Evolutionary conservation across 2,329 filamentous ascomycete genomes (phyloP), one percentile per base, ranked within the genome.

Genomic region (Penicillium sp.): DNA sequence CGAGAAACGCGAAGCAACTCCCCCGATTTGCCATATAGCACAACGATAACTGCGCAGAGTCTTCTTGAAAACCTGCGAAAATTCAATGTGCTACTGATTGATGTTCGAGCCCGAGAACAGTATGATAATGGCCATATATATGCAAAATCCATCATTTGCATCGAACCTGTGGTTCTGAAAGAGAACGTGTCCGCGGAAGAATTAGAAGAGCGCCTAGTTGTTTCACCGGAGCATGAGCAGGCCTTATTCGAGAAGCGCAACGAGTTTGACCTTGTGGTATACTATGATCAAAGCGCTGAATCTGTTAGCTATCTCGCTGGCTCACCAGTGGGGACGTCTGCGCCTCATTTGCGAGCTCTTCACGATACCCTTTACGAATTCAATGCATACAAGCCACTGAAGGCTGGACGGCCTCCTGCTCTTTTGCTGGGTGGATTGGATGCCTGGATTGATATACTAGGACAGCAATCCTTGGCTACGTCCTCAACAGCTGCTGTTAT

Each of bases 61-160:
- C 79, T 99, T 1, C 82, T 87, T 56, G 82, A 86, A 43, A 88
- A 88, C 52, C 83, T 96, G 70, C 78, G 66, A 61, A 81, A 67
- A 56, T 91, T 75, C 74, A 85, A 74, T 57, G 80, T 97, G 23
- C 76, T 99, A 11, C 71, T 97, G 23, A 91, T 99, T 60, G 94
- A 99, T 71, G 85, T 97, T 39, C 86, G 94, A 36, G 78, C 83
- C 52, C 86, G 94, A 26, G 84, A 89, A 49, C 84, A 89, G 8
- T 99, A 90, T 67, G 91, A 97, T 62, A 81, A 87, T 44, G 94
- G 94, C 0, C 94, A 99, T 69, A 91, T 99, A 59, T 88, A 89
- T 77, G 86, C 89, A 6, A 86, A 86, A 52, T 87, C 84, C 6
- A 89, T 91, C 36, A 90, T 99, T 41, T 99, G 94, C 71, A 84